A percentile compares a stretch with the other conserved stretches of the same genome.
These are phyloP conservation scores for Chloris gayana DNA, from an alignment of 176 grass and related monocot genomes.

Conservation along the genomic window DNA sequence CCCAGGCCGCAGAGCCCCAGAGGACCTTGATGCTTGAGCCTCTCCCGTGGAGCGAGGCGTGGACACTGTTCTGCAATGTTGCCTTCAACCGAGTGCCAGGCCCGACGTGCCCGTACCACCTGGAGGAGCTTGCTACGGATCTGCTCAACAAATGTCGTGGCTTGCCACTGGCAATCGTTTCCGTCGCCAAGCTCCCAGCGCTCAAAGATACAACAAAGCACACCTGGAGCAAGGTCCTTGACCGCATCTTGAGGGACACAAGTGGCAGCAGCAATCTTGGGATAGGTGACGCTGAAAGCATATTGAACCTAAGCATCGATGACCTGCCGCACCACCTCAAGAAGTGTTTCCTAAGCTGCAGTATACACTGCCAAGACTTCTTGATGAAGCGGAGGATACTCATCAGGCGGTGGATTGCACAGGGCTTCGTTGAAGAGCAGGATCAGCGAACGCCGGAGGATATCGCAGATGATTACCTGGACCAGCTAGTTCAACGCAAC, in stretches of 20 bases:
- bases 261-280: background rate
- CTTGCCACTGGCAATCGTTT: slow-evolving; percentile 32
- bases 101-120: background rate
- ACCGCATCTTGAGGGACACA: background rate
- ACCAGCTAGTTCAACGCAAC: slow-evolving; percentile 1
- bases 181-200: slow-evolving; percentile 10
- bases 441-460: slow-evolving; percentile 9
- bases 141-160: slow-evolving; percentile 8
- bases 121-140: background rate
- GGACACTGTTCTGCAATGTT: background rate
- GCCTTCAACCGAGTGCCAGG: background rate
- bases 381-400: slow-evolving; percentile 18
- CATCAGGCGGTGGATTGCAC: slow-evolving; percentile 10
- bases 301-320: slow-evolving; percentile 33
- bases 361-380: background rate
- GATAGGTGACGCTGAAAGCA: too few species aligned
- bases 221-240: background rate
- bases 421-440: slow-evolving; percentile 21
- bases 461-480: background rate
- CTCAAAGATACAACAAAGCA: background rate
- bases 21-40: background rate
- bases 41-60: background rate
- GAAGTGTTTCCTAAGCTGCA: slow-evolving; percentile 47
- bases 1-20: background rate
- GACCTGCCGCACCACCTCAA: slow-evolving; percentile 31